Base-by-base conservation (phyloP, 805 yeast genomes). In the Danielia oregonensis region DNA sequence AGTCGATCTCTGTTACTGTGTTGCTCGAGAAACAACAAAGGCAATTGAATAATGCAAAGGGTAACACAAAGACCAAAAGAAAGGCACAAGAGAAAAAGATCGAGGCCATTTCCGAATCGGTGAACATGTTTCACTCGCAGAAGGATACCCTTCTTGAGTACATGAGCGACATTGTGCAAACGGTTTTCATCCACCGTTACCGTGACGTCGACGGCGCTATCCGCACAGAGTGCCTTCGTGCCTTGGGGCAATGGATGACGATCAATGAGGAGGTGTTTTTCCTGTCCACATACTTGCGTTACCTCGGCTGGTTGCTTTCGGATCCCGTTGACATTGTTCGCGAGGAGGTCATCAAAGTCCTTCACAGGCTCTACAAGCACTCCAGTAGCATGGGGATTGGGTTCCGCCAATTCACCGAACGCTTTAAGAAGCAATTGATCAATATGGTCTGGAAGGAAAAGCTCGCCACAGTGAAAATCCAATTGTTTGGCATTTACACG, bases 221-320 rank as follows among this genome's bases (percentile, higher is more conserved):
- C 23, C 70, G 97, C 46, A 71, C 73, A 19, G 87, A 82, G 37
- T 82, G 95, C 35, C 65, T 86, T 47, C 48, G 55, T 6, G 68
- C 72, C 23, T 62, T 88, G 32, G 78, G 86, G n/a, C 63, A 59
- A 12, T 84, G 95, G 86, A 83, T 86, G 61, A 68, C 72, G n/a
- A 52, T 61, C 5, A 74, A 73, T 41, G 94, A 95, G 0, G 88
- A 82, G 37, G 61, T 68, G 35, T 87, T 84, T 49, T 72, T 83
- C 43, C 83, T 78, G 40, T 79, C 82, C 9, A 65, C 79, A 1
- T 86, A 79, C 49, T 66, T 87, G 43, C 73, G 88, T 42, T 86
- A 84, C 55, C 71, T 84, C 50, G 95, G 95, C 4, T 84, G 94
- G 94, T 65, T 86, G 22, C 61, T 89, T 26, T 79, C 89, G n/a